phyloP scores from a whole-genome alignment of 306 rosid species.

The Astragalus membranaceus region DNA sequence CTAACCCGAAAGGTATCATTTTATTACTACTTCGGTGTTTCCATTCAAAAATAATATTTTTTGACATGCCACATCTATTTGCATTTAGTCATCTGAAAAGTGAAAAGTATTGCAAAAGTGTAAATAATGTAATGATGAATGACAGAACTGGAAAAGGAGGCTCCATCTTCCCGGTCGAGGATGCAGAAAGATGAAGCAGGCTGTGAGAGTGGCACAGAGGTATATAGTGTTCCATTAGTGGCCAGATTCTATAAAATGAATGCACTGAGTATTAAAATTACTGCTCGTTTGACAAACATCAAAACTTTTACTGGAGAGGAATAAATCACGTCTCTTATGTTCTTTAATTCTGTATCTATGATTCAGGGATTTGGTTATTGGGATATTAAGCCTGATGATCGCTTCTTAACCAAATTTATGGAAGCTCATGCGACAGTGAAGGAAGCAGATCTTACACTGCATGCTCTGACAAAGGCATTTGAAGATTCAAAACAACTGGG shows the following conservation, averaged over 20 bases:
- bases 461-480: slow-evolving; percentile 73
- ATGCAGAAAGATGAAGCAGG: slow-evolving; percentile 35
- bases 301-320: neutral
- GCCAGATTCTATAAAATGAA: neutral
- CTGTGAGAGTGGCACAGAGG: slow-evolving; percentile 35
- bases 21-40: slow-evolving; percentile 28
- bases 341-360: slow-evolving; percentile 12
- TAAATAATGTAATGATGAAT: slow-evolving; percentile 30
- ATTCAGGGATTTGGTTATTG: slow-evolving; percentile 41
- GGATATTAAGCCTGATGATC: slow-evolving; percentile 25
- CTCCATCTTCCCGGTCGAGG: slow-evolving; percentile 25
- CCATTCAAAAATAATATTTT: neutral
- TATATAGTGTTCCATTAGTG: slow-evolving; percentile 22
- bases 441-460: slow-evolving; percentile 77
- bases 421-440: slow-evolving; percentile 62
- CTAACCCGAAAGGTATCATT: slow-evolving; percentile 41
- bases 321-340: slow-evolving; percentile 18
- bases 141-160: slow-evolving; percentile 43
- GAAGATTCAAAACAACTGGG: slow-evolving; percentile 63
- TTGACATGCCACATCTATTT: neutral
- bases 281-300: neutral
- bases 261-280: neutral
- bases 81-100: slow-evolving; percentile 11
- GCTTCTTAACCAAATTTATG: slow-evolving; percentile 59
- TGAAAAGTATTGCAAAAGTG: slow-evolving; percentile 9